Percentiles rank a stretch among this genome's conserved stretches.
phyloP scores from a whole-genome alignment of 345 rosid species.

The Cochlearia excelsa region DNA sequence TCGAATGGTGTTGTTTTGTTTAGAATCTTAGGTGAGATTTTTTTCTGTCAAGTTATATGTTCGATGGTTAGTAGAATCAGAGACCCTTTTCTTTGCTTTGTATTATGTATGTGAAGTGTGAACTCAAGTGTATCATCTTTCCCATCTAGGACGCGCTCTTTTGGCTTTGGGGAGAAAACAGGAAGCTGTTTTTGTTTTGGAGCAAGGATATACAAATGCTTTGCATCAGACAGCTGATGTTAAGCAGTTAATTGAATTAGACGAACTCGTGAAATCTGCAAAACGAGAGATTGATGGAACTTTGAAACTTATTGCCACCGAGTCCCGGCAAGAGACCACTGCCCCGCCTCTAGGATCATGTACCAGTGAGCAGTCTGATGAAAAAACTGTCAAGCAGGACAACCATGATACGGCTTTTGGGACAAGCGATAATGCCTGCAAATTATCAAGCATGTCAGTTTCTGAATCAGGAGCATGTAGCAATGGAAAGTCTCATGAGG shows the following conservation, averaged over 20 bases:
- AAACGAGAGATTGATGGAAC: slow-evolving; percentile 45
- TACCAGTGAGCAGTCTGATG: slow-evolving; percentile 38
- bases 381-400: slow-evolving; percentile 26
- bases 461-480: slow-evolving; percentile 40
- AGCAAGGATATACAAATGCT: slow-evolving; percentile 67
- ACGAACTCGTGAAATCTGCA: slow-evolving; percentile 58
- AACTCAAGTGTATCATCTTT: slow-evolving; percentile 29
- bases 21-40: too few relatives aligned
- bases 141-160: slow-evolving; percentile 63
- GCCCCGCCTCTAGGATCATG: slow-evolving; percentile 27
- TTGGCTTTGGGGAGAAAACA: slow-evolving; percentile 75
- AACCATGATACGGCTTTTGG: slow-evolving; percentile 31
- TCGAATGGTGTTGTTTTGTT: neutral
- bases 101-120: slow-evolving; percentile 25
- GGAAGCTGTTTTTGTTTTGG: slow-evolving; percentile 75
- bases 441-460: slow-evolving; percentile 31
- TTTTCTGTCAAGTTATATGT: too few relatives aligned
- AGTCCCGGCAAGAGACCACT: slow-evolving; percentile 25
- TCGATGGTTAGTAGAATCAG: neutral
- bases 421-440: slow-evolving; percentile 25
- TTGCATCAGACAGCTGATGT: slow-evolving; percentile 69
- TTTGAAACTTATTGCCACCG: slow-evolving; percentile 30
- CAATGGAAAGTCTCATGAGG: slow-evolving; percentile 42
- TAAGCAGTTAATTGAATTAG: slow-evolving; percentile 85
- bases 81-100: neutral